A percentile compares a stretch with the other conserved stretches of the same genome.
These are phyloP conservation scores for Rhynchospora breviuscula DNA, from an alignment of 176 grass and related monocot species.

Conservation along the genomic window DNA sequence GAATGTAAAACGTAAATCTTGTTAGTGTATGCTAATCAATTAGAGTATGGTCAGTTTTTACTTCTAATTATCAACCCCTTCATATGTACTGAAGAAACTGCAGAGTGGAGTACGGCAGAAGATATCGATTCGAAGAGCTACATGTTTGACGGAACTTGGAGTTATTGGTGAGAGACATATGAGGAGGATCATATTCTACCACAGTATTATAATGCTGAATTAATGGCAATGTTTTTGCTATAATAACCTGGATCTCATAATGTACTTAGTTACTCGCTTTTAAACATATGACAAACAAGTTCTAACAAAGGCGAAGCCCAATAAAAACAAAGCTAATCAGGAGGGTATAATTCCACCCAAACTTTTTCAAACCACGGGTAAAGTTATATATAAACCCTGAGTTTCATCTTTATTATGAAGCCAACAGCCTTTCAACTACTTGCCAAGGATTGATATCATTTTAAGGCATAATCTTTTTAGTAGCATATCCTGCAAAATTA, in stretches of 20 bases:
- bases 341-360: constrained; percentile 20
- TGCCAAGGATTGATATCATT: background rate
- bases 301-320: constrained; percentile 27
- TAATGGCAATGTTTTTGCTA: constrained; percentile 17
- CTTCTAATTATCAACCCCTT: background rate
- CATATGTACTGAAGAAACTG: background rate
- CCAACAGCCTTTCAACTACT: background rate
- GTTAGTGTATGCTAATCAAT: no score
- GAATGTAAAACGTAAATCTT: no score
- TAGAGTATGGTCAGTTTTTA: no score
- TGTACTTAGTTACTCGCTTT: constrained; percentile 11
- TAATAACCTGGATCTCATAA: constrained; percentile 18
- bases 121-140: no score
- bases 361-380: background rate
- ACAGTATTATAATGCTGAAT: background rate
- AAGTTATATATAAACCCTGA: constrained; percentile 12
- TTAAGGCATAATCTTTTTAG: background rate
- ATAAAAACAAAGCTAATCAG: constrained; percentile 30
- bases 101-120: no score
- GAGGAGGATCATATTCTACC: background rate
- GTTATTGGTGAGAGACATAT: background rate
- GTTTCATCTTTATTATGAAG: constrained; percentile 4
- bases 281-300: constrained; percentile 31
- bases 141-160: background rate
- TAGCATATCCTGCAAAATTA: background rate